Base-by-base conservation (phyloP, 2,329 filamentous ascomycete genomes). In the Knufia fluminis region DNA sequence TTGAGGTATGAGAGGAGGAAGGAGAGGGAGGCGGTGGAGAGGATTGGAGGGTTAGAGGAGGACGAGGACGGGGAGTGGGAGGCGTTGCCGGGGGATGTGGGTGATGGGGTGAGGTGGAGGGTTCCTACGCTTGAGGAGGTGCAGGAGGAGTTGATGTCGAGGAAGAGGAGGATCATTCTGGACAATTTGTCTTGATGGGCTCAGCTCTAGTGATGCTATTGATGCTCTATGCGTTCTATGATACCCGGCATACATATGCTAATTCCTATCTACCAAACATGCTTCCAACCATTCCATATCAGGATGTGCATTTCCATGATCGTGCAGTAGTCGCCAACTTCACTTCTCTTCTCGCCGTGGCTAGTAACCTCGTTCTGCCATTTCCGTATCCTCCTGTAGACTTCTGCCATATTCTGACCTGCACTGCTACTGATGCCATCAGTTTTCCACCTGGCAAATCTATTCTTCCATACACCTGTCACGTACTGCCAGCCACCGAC, bases 101-200 rank as follows among this genome's bases (percentile, higher is more conserved):
- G 89, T 1, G 89, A 95, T 64, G 91, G 91, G 0, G 72, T 82
- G 32, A 77, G 74, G 41, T 96, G 91, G 91, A 79, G 79, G 54
- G 67, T 97, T 60, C 92, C 92, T 7, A 90, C 85, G 3, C 69
- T 88, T 50, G 88, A 94, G 17, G 87, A 97, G 65, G 91, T 97
- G n/a, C 88, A 96, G 68, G 80, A 90, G 62, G 92, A 97, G 68
- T 71, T 98, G 59, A 77, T 98, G 48, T 89, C 96, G 57, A 77
- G 91, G 68, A 79, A 90, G 68, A 81, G 87, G 65, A 78, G 83
- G 67, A 87, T 83, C 65, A 70, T 98, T 54, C 70, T 98, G 58
- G 88, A 96, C 60, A 91, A 92, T 70, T 75, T 94, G 17, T 59
- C 48, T 52, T 20, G 20, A 31, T 31, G 7, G 14, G 14, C 28